Evolutionary conservation across 768 basidiomycete species (phyloP).

Genomic region (Hygrocybe coccinea): DNA sequence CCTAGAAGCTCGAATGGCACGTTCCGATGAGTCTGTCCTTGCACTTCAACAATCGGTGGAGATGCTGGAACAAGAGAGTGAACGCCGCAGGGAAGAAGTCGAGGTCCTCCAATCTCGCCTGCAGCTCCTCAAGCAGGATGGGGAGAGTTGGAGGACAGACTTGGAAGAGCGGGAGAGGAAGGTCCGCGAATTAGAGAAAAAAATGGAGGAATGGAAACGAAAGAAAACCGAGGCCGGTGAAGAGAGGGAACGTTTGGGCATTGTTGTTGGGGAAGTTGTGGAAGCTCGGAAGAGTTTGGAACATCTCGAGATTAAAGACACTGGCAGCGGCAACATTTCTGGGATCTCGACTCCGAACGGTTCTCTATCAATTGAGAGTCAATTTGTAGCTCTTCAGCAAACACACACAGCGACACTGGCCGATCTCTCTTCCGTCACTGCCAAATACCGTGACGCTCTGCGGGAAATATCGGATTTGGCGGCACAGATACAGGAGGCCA

Average conservation of each 20-base stretch:
- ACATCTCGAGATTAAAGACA: constrained; percentile 18
- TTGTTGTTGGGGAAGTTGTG: constrained; percentile 65
- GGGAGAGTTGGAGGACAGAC: constrained; percentile 78
- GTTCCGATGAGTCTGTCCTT: constrained; percentile 73
- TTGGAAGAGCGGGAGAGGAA: constrained; percentile 77
- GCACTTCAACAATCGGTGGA: constrained; percentile 67
- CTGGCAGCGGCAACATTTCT: constrained; percentile 20
- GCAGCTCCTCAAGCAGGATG: constrained; percentile 63
- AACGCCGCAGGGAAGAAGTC: constrained; percentile 68
- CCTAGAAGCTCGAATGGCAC: constrained; percentile 74
- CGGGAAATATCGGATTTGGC: constrained; percentile 90
- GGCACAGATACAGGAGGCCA: constrained; percentile 84
- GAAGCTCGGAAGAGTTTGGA: constrained; percentile 66
- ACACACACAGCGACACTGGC: constrained; percentile 75
- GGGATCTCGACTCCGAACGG: constrained; percentile 26
- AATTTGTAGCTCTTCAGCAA: constrained; percentile 72
- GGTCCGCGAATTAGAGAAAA: constrained; percentile 70
- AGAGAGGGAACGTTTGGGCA: constrained; percentile 60
- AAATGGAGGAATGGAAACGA: constrained; percentile 73
- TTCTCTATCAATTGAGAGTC: constrained; percentile 44
- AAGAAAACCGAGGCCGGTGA: constrained; percentile 65
- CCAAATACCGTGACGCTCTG: constrained; percentile 85
- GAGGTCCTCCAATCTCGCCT: constrained; percentile 66
- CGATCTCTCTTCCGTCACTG: constrained; percentile 71
- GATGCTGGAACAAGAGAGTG: constrained; percentile 69